phyloP scores from a whole-genome alignment of 2,329 filamentous ascomycete species.

The Penicillium sp. region DNA sequence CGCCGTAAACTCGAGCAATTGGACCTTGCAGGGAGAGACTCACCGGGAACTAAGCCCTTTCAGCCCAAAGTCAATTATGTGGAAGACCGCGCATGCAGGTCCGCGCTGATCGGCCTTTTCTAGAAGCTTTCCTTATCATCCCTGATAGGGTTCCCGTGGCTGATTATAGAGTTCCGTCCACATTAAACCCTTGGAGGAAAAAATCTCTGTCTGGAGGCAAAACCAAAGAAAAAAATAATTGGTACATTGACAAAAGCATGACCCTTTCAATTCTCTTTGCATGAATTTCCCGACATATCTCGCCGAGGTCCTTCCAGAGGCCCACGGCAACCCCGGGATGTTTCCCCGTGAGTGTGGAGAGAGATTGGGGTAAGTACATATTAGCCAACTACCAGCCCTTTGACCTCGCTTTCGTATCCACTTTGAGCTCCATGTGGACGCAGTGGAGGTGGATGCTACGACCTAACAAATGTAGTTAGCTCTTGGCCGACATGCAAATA shows the following conservation, averaged over 20 bases:
- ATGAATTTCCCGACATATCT: neutral
- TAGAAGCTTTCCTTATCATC: constrained; percentile 4
- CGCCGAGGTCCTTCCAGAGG: neutral
- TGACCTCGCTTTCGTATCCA: neutral
- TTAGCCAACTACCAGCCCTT: neutral
- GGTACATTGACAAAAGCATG: neutral
- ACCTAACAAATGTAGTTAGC: neutral
- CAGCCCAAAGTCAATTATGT: neutral
- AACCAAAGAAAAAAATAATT: neutral
- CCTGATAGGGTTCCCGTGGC: neutral
- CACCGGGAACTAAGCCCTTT: constrained; percentile 6
- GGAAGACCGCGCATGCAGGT: constrained; percentile 2
- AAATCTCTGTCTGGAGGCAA: neutral
- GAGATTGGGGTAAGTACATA: neutral
- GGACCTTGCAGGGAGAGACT: neutral
- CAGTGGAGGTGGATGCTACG: neutral
- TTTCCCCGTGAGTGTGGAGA: neutral
- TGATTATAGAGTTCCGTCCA: too few species aligned
- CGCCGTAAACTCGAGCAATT: neutral
- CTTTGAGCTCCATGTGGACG: neutral
- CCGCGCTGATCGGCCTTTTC: constrained; percentile 10
- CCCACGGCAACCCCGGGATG: neutral
- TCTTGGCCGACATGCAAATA: neutral
- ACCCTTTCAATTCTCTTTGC: neutral
- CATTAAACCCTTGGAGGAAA: neutral